phyloP scores from a whole-genome alignment of 352 stramenopile genomes.

The Thraustochytrium sp. region DNA sequence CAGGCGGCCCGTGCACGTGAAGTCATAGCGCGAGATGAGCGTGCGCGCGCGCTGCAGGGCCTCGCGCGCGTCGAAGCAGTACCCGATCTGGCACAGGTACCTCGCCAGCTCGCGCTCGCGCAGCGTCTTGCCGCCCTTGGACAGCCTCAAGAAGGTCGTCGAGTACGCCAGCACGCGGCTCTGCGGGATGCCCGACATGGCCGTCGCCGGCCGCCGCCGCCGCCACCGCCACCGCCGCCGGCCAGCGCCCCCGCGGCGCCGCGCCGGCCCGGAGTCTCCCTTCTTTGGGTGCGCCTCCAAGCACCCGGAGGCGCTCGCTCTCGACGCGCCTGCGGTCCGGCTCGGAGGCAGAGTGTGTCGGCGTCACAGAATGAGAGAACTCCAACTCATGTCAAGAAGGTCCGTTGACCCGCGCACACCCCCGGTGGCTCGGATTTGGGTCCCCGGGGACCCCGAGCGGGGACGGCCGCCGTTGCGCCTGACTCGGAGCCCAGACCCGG shows the following conservation, averaged over 20 bases:
- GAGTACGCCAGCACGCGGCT: background rate
- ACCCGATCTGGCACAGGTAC: conserved; percentile 11
- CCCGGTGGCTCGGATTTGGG: no score
- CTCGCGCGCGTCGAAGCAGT: background rate
- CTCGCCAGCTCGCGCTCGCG: background rate
- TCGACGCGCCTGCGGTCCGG: no score
- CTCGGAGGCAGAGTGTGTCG: no score
- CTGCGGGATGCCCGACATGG: conserved; percentile 22
- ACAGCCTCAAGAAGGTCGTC: conserved; percentile 1
- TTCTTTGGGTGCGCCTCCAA: background rate
- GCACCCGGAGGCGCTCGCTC: background rate
- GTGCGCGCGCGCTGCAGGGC: background rate
- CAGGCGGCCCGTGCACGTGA: background rate
- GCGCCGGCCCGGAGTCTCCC: no score
- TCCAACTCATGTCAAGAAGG: no score
- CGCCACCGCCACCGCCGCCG: background rate
- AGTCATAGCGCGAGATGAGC: conserved; percentile 22
- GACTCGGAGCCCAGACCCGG: background rate
- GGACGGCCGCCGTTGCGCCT: no score
- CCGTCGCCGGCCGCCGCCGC: background rate
- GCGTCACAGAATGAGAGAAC: no score
- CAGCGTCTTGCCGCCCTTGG: background rate
- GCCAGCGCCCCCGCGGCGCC: no score
- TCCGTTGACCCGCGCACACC: no score
- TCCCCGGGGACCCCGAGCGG: no score